Percentiles rank a stretch among this genome's conserved stretches.
Conservation (phyloP, 208 protist species). For the Crithidia bombi region DNA sequence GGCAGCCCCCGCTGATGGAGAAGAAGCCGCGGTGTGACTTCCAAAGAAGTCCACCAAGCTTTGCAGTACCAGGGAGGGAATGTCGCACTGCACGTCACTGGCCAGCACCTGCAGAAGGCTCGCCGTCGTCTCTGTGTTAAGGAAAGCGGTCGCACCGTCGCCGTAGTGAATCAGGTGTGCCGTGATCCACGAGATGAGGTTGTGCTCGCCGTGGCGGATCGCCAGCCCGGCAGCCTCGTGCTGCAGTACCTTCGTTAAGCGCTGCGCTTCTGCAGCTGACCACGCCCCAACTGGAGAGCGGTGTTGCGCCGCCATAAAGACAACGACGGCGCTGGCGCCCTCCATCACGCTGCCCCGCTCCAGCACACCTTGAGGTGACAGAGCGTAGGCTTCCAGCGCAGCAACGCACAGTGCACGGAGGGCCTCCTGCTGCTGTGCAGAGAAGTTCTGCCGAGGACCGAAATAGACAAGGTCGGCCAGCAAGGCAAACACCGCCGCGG, state of each 20-base stretch:
- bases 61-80: slow-evolving; percentile 6
- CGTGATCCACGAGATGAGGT: slow-evolving; percentile 33
- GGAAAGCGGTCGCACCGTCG: too few relatives aligned
- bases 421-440: slow-evolving; percentile 7
- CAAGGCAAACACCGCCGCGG: slow-evolving; percentile 54
- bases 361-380: slow-evolving; percentile 21
- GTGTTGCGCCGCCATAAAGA: slow-evolving; percentile 26
- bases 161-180: slow-evolving; percentile 29
- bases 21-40: neutral
- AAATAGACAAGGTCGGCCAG: slow-evolving; percentile 67
- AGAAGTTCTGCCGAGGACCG: slow-evolving; percentile 25
- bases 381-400: slow-evolving; percentile 16
- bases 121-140: neutral
- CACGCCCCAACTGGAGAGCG: slow-evolving; percentile 16
- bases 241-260: slow-evolving; percentile 2
- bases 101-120: slow-evolving; percentile 22
- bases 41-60: slow-evolving; percentile 25
- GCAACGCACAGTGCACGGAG: slow-evolving; percentile 27
- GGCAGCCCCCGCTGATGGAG: neutral
- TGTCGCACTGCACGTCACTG: slow-evolving; percentile 14
- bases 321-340: slow-evolving; percentile 23
- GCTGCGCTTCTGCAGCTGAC: slow-evolving; percentile 10
- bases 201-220: slow-evolving; percentile 33
- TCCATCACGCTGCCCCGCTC: slow-evolving; percentile 43
- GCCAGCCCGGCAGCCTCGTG: slow-evolving; percentile 17